A percentile compares a stretch with the other conserved stretches of the same genome.
These are phyloP conservation scores for Colletotrichum chlorophyti DNA, from an alignment of 2,329 filamentous ascomycete species.

Conservation along the genomic window DNA sequence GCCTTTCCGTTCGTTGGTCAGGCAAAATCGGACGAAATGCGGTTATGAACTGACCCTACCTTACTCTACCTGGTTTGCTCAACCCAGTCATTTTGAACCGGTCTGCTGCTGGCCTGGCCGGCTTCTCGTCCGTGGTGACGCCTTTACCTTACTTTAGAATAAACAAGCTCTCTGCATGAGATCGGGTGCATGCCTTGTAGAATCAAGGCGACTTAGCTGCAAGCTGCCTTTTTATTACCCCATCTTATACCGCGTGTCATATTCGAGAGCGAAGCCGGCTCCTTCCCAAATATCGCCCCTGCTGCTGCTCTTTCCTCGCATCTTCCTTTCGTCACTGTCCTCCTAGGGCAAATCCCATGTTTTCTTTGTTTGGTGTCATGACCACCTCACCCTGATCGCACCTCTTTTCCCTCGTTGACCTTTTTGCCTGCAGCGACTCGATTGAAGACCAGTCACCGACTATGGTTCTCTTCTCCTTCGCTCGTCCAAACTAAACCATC, in stretches of 20 bases:
- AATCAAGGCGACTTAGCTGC: too few relatives aligned
- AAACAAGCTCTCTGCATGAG: constrained; percentile 19
- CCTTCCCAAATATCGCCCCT: background rate
- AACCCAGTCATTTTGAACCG: background rate
- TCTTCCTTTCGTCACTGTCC: constrained; percentile 1
- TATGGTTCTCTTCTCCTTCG: background rate
- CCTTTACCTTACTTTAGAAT: background rate
- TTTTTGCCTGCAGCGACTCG: background rate
- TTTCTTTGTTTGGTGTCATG: constrained; percentile 1
- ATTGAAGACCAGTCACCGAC: too few relatives aligned
- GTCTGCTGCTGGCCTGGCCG: too few relatives aligned
- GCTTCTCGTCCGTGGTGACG: constrained; percentile 1
- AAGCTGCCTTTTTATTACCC: background rate
- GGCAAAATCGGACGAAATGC: constrained; percentile 2
- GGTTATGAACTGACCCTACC: background rate
- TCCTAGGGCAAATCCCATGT: constrained; percentile 1
- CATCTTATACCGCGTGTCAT: background rate
- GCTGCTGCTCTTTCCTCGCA: background rate
- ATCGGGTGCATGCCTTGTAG: too few relatives aligned
- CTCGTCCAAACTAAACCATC: background rate
- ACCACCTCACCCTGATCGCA: constrained; percentile 11
- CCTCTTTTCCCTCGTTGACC: background rate
- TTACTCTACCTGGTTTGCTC: background rate
- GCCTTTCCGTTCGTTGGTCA: constrained; percentile 7
- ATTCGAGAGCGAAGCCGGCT: constrained; percentile 6